Evolutionary conservation across 1,139 yeast species (phyloP), one percentile per base, ranked within the genome.

Genomic region (Yamadazyma songkhlaensis): DNA sequence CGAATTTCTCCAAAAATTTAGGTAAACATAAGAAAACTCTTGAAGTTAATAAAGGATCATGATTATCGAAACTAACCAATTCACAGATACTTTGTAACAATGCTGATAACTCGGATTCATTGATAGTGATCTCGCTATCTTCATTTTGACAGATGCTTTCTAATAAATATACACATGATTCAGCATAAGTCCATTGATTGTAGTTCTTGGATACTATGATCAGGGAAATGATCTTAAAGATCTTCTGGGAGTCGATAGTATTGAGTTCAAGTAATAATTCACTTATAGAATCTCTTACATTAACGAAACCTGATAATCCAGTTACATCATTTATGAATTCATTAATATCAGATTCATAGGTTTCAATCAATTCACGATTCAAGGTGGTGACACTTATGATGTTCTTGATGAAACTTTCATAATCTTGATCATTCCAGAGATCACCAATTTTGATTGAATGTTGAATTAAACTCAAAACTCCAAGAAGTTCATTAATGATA

Each of bases 271-370:
- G 55, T 14, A 79, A 46, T 20, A 71, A 67, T 27, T 80, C 86
- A 36, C 62, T 57, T 2, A 77, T 55, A 0, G 81, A 65, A 38
- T 80, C 84, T 42, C 92, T 67, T 2, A 76, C 71, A 4, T 70
- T 57, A 9, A 62, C 59, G 6, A 62, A 70, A 21, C 73, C 64
- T 1, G 76, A 64, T 29, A 86, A 65, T 1, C 89, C 95, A 1
- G 86, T 72, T 40, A 84, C 87, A 31, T 81, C 84, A 5, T 87
- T 76, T 6, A 87, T 84, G 55, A 77, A 88, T 6, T 59, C 63
- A 50, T 87, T 86, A 53, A 80, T 74, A 52, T 88, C 92, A 1
- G 62, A 66, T 9, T 55, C 59, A 41, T 66, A 71, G 12, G 56
- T 62, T 22, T 64, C 69, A 10, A 35, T 38, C n/a, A 38, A 14